Conservation (phyloP, 768 basidiomycete genomes). For the Paxillus rubicundulus region DNA sequence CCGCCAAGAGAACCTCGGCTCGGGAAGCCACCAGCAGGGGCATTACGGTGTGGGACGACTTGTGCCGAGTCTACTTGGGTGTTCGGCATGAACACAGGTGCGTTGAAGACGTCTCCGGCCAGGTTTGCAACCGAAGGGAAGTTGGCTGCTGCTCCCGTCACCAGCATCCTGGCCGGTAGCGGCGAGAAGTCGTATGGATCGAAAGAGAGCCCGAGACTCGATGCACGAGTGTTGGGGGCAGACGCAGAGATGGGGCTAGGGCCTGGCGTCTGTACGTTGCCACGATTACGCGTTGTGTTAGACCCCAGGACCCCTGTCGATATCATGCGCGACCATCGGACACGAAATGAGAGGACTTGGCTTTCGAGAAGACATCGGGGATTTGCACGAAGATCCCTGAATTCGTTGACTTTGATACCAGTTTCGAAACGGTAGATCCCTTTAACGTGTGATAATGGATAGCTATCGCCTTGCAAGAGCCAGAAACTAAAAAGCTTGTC, state of each 20-base stretch:
- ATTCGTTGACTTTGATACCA: constrained; percentile 84
- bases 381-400: constrained; percentile 85
- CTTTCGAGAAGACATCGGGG: constrained; percentile 83
- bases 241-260: constrained; percentile 25
- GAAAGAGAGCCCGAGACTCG: constrained; percentile 63
- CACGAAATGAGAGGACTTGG: constrained; percentile 77
- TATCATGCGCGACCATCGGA: constrained; percentile 75
- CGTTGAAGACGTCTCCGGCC: constrained; percentile 80
- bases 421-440: constrained; percentile 88
- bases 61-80: constrained; percentile 80
- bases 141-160: constrained; percentile 79
- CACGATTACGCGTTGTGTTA: constrained; percentile 28
- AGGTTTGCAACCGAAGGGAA: constrained; percentile 81
- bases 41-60: constrained; percentile 64
- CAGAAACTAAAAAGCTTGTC: constrained; percentile 92
- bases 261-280: constrained; percentile 29
- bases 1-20: constrained; percentile 69
- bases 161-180: constrained; percentile 63
- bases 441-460: constrained; percentile 74
- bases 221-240: constrained; percentile 22
- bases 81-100: constrained; percentile 70
- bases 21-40: constrained; percentile 67
- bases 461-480: constrained; percentile 76
- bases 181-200: constrained; percentile 74
- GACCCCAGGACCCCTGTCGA: constrained; percentile 64